Evolutionary conservation across 305 asterid genomes (phyloP).

Genomic region (Fraxinus sp.): DNA sequence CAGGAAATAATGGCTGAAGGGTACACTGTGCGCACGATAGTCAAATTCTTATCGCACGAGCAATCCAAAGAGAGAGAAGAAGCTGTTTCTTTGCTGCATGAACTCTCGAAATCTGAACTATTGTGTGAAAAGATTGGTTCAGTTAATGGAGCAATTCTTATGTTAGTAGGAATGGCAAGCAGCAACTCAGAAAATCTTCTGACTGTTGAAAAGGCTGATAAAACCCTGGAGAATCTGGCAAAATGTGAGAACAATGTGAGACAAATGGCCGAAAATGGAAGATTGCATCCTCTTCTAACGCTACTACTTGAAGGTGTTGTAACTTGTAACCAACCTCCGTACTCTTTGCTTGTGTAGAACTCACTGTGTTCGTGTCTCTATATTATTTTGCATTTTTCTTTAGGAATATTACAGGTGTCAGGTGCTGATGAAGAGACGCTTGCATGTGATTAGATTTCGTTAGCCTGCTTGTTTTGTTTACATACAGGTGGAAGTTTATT

Average conservation of each 20-base stretch:
- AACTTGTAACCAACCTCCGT: background rate
- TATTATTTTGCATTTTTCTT: constrained; percentile 8
- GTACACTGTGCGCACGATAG: constrained; percentile 82
- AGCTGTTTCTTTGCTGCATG: constrained; percentile 78
- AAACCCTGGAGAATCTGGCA: constrained; percentile 74
- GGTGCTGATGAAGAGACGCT: background rate
- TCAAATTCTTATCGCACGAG: constrained; percentile 73
- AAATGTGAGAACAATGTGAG: constrained; percentile 79
- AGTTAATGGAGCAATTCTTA: constrained; percentile 81
- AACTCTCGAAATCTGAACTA: constrained; percentile 77
- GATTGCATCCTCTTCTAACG: constrained; percentile 77
- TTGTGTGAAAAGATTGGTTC: constrained; percentile 86
- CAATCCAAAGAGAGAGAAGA: constrained; percentile 89
- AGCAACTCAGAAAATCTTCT: constrained; percentile 76
- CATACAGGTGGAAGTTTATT: background rate
- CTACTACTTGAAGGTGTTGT: constrained; percentile 78
- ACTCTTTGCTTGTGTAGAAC: constrained; percentile 1
- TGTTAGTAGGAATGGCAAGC: constrained; percentile 90
- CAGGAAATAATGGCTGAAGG: constrained; percentile 93
- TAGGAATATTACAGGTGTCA: background rate
- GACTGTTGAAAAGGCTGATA: constrained; percentile 78
- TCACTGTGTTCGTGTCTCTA: constrained; percentile 7
- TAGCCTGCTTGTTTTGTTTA: background rate
- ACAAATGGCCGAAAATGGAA: constrained; percentile 89
- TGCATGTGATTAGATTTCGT: background rate